Conservation (phyloP, 2,329 filamentous ascomycete genomes). For the Botrytis tulipae region DNA sequence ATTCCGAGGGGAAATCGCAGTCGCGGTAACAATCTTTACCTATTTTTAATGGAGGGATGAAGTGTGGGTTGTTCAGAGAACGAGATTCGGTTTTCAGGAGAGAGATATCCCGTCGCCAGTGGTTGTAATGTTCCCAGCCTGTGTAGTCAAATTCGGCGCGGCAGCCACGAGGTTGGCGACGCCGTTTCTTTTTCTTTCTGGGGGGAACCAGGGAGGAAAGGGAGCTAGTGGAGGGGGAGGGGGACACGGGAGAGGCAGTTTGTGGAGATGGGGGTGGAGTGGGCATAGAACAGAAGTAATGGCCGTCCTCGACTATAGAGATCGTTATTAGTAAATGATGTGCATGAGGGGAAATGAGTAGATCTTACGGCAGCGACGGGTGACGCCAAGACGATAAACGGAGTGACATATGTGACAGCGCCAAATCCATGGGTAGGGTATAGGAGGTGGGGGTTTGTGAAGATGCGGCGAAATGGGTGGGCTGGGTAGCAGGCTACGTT, state of each 20-base stretch:
- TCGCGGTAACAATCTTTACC: slow-evolving; percentile 18
- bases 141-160: slow-evolving; percentile 25
- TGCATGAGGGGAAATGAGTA: neutral
- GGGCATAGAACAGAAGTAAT: slow-evolving; percentile 27
- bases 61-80: neutral
- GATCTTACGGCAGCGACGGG: slow-evolving; percentile 36
- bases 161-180: slow-evolving; percentile 15
- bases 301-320: slow-evolving; percentile 28
- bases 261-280: slow-evolving; percentile 17
- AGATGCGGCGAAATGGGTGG: slow-evolving; percentile 13
- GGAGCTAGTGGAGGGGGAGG: neutral
- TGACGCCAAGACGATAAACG: slow-evolving; percentile 38
- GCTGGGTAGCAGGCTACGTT: slow-evolving; percentile 16
- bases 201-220: neutral
- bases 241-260: neutral
- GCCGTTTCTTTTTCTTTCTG: slow-evolving; percentile 16
- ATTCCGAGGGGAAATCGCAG: slow-evolving; percentile 20
- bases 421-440: slow-evolving; percentile 40
- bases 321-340: neutral
- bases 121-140: slow-evolving; percentile 22
- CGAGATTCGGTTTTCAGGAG: slow-evolving; percentile 11
- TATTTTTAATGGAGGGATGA: slow-evolving; percentile 1
- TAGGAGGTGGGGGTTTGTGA: slow-evolving; percentile 30
- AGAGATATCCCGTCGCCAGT: slow-evolving; percentile 11
- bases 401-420: slow-evolving; percentile 38